Conservation (phyloP, 2,329 filamentous ascomycete genomes). For the Xylaria sp. region DNA sequence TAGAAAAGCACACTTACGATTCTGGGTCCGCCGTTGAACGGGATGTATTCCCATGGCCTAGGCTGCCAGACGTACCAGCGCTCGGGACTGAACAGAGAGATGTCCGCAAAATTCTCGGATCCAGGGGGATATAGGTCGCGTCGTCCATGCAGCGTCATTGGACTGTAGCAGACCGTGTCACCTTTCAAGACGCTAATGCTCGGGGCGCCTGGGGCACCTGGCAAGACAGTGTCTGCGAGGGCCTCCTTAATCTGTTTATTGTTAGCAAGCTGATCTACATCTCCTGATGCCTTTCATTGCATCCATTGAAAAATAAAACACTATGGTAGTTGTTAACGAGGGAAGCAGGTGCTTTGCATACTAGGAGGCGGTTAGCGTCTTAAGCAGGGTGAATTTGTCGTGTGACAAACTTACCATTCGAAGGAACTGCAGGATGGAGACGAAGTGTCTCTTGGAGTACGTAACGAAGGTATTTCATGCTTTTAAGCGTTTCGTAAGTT, state of each 20-base stretch:
- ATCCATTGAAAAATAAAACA: background rate
- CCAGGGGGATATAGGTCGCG: conserved; percentile 29
- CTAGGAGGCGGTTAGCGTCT: conserved; percentile 7
- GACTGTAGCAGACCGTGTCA: conserved; percentile 23
- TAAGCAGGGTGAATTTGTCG: background rate
- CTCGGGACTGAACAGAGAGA: conserved; percentile 30
- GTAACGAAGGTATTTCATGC: conserved; percentile 67
- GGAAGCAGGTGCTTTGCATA: background rate
- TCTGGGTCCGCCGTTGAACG: conserved; percentile 61
- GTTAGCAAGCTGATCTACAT: background rate
- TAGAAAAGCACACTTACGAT: conserved; percentile 39
- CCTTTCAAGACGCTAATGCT: conserved; percentile 28
- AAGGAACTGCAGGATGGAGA: conserved; percentile 52
- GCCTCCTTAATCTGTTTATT: conserved; percentile 41
- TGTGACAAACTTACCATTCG: conserved; percentile 42
- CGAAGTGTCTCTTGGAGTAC: conserved; percentile 44
- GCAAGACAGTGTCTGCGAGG: conserved; percentile 48
- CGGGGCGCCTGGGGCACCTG: conserved; percentile 18
- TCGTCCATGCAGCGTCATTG: conserved; percentile 25
- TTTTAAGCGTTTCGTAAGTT: conserved; percentile 69
- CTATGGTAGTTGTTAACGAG: background rate
- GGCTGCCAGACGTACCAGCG: conserved; percentile 45
- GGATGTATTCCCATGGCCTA: conserved; percentile 55
- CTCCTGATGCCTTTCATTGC: background rate
- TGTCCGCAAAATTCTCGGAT: conserved; percentile 29